Evolutionary conservation across 2,329 filamentous ascomycete species (phyloP), one percentile per base, ranked within the genome.

Genomic region (Alternaria atra): DNA sequence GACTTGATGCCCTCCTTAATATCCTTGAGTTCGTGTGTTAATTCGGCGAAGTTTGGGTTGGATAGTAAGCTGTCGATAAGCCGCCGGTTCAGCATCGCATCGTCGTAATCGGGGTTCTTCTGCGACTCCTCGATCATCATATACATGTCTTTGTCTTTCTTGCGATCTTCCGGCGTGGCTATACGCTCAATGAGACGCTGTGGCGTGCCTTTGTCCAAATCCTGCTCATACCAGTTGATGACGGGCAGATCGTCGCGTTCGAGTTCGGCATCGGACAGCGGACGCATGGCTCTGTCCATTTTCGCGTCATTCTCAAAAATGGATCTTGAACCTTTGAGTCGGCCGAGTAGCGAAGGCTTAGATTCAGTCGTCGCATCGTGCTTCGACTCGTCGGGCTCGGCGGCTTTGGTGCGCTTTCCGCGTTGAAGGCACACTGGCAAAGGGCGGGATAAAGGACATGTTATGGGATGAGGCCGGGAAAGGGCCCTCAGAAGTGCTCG

Each of bases 141-240:
- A 30, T 58, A 60, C 34, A 69, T 67, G 39, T 76, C 68, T 39
- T 67, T 62, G 35, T 73, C 61, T 10, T 35, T 63, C 20, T 62
- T 64, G 7, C 72, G 58, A 17, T 77, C 69, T 52, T 72, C 73
- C 7, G 60, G 64, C 3, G 71, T 74, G 3, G 62, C 65, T 52
- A 76, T 63, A 23, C 65, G 51, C 34, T 66, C 42, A 4, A 77
- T 61, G 46, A 75, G 67, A 7, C 66, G 67, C 48, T 67, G 66
- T 12, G 70, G 67, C 15, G 59, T 65, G 32, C 66, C 63, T 20
- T 62, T 70, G 39, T 69, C 67, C 32, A 70, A 46, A 48, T 78
- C 75, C 43, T 71, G 65, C 60, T 77, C 76, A 43, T 73, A 78
- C 58, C 66, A 73, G 32, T 64, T 64, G 17, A 77, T 70, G 32